phyloP scores from a whole-genome alignment of 2,329 filamentous ascomycete species.

The Alternaria consortialis region DNA sequence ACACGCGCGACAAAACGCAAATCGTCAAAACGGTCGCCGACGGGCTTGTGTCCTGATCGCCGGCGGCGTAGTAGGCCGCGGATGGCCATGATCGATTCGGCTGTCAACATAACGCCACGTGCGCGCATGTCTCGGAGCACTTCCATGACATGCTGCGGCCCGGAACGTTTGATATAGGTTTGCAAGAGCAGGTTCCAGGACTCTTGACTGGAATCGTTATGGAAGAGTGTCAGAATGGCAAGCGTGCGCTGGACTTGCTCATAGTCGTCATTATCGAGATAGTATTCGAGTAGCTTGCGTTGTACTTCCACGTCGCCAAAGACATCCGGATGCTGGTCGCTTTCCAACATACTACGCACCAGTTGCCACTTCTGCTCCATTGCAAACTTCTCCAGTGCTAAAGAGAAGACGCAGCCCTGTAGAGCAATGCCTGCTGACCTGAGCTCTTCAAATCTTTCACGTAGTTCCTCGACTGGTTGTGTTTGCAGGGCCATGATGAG shows the following conservation, averaged over 20 bases:
- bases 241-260: slow-evolving; percentile 64
- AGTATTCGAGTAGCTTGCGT: slow-evolving; percentile 62
- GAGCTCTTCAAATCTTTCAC: slow-evolving; percentile 68
- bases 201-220: slow-evolving; percentile 47
- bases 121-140: slow-evolving; percentile 62
- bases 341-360: slow-evolving; percentile 62
- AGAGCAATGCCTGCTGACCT: slow-evolving; percentile 69
- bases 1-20: slow-evolving; percentile 59
- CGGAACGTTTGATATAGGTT: slow-evolving; percentile 45
- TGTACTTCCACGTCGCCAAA: slow-evolving; percentile 66
- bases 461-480: slow-evolving; percentile 64
- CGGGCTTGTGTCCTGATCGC: slow-evolving; percentile 48
- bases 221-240: slow-evolving; percentile 60
- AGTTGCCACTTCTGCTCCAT: slow-evolving; percentile 62
- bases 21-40: slow-evolving; percentile 43
- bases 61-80: slow-evolving; percentile 52
- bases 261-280: slow-evolving; percentile 62
- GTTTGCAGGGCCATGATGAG: slow-evolving; percentile 79
- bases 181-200: slow-evolving; percentile 61
- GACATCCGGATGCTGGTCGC: slow-evolving; percentile 71
- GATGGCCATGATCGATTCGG: slow-evolving; percentile 55
- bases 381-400: slow-evolving; percentile 71
- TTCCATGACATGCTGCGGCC: slow-evolving; percentile 38
- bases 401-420: slow-evolving; percentile 69
- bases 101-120: slow-evolving; percentile 53